Conservation (phyloP, 345 rosid genomes). For the Isatis tinctoria region DNA sequence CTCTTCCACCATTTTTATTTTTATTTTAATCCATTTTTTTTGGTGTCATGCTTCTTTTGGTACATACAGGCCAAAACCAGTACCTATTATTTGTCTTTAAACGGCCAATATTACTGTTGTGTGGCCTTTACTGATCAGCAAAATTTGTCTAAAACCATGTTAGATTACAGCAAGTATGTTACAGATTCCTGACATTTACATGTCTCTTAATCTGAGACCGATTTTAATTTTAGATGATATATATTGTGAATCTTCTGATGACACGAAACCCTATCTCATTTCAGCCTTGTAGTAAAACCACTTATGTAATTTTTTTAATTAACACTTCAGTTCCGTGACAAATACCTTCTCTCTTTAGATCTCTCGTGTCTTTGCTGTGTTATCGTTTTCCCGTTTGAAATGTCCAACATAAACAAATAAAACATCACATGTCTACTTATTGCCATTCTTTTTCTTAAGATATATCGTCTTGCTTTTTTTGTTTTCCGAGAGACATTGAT, state of each 20-base stretch:
- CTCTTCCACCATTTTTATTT: not conserved
- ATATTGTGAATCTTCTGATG: not conserved
- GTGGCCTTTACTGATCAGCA: not conserved
- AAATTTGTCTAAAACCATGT: not conserved
- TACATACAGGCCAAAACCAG: not conserved
- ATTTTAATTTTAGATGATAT: not conserved
- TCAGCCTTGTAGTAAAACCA: not conserved
- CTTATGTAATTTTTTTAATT: not conserved
- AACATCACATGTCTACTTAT: not conserved
- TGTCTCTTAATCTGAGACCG: not conserved
- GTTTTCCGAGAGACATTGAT: not conserved
- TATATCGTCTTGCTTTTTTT: not conserved
- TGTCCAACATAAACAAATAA: not conserved
- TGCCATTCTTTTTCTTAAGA: not conserved
- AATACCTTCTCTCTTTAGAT: not conserved
- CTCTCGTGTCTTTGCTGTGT: not conserved
- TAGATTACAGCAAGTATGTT: not conserved
- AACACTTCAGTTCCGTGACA: not conserved
- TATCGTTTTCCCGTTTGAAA: not conserved
- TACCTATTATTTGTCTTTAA: not conserved
- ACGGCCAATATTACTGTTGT: not conserved
- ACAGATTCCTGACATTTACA: slow-evolving; percentile 1
- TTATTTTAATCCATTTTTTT: not conserved
- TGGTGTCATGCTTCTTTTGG: not conserved
- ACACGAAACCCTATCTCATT: not conserved